Evolutionary conservation across 2,329 filamentous ascomycete species (phyloP).

Genomic region (Verticillium tricorpus): DNA sequence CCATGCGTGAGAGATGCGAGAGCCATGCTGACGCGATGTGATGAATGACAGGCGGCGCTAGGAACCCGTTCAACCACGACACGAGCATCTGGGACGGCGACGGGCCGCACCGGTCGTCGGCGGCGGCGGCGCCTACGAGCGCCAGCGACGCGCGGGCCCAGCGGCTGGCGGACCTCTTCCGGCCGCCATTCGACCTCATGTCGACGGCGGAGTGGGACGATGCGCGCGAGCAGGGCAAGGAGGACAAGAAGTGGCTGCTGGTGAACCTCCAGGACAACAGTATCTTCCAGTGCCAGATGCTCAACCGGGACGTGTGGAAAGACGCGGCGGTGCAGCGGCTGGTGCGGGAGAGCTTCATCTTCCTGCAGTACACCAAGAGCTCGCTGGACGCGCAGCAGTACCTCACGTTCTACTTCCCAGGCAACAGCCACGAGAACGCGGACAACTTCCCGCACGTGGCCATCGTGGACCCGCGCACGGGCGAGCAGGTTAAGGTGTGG

Average conservation of each 20-base stretch:
- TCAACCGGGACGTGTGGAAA: slow-evolving; percentile 97
- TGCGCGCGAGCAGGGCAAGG: slow-evolving; percentile 80
- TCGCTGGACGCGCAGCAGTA: slow-evolving; percentile 76
- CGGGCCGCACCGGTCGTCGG: neutral
- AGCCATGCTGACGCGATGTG: neutral
- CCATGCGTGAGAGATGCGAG: neutral
- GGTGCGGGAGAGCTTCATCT: slow-evolving; percentile 88
- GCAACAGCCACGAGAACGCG: slow-evolving; percentile 67
- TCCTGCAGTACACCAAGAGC: slow-evolving; percentile 88
- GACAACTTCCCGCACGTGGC: slow-evolving; percentile 94
- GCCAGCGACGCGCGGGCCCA: slow-evolving; percentile 52
- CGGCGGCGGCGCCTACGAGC: slow-evolving; percentile 10
- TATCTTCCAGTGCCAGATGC: slow-evolving; percentile 88
- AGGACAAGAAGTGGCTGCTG: slow-evolving; percentile 87
- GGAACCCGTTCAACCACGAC: slow-evolving; percentile 32
- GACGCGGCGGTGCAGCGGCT: slow-evolving; percentile 73
- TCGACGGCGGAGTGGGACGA: slow-evolving; percentile 70
- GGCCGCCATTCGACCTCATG: slow-evolving; percentile 90
- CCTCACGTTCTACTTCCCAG: slow-evolving; percentile 81
- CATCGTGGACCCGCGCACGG: slow-evolving; percentile 91
- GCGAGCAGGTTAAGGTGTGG: slow-evolving; percentile 97
- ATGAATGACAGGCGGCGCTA: slow-evolving; percentile 1
- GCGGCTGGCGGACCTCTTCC: slow-evolving; percentile 84
- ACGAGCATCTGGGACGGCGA: slow-evolving; percentile 33
- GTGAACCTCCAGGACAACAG: slow-evolving; percentile 93